Conservation (phyloP, 164 flowering plant species). For the Kalanchoe fedtschenkoi region DNA sequence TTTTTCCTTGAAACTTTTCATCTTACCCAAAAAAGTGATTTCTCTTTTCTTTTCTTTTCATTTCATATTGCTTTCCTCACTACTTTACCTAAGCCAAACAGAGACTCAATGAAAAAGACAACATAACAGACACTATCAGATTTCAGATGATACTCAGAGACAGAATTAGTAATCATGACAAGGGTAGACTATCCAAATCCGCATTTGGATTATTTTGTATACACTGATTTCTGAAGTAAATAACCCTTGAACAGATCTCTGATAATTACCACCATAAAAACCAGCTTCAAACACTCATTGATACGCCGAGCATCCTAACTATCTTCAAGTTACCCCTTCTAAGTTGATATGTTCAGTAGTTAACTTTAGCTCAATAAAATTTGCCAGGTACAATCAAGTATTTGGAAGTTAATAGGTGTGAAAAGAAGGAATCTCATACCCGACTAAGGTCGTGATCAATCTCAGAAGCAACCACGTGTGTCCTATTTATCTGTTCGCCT, state of each 20-base stretch:
- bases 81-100: too few relatives aligned
- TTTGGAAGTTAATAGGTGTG: conserved; percentile 10
- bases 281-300: background rate
- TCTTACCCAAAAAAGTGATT: too few relatives aligned
- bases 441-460: conserved; percentile 63
- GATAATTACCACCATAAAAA: background rate
- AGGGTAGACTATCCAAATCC: too few relatives aligned
- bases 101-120: too few relatives aligned
- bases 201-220: too few relatives aligned
- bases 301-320: too few relatives aligned
- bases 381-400: background rate
- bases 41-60: too few relatives aligned
- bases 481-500: conserved; percentile 61
- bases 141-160: too few relatives aligned
- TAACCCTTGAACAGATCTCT: background rate
- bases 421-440: conserved; percentile 22
- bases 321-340: too few relatives aligned
- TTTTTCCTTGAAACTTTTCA: too few relatives aligned
- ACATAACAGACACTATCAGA: background rate
- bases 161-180: too few relatives aligned
- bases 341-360: background rate
- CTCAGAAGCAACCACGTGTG: conserved; percentile 45
- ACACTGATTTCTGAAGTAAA: background rate
- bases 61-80: too few relatives aligned
- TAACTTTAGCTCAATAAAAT: background rate